phyloP scores from a whole-genome alignment of 1,284 basidiomycete genomes.

The Ceratobasidium sp. region DNA sequence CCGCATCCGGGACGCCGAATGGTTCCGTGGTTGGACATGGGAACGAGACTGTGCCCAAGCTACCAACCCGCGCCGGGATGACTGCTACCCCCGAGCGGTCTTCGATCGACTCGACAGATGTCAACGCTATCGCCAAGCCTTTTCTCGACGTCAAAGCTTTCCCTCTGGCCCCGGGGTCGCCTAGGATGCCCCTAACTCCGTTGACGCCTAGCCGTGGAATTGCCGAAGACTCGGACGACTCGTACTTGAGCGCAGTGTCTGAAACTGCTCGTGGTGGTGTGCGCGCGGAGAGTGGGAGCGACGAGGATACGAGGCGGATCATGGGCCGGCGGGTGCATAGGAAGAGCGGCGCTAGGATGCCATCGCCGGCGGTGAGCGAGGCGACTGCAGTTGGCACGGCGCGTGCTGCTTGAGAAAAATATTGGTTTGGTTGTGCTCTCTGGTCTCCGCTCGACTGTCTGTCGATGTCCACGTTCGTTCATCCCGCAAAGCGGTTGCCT shows the following conservation, averaged over 20 bases:
- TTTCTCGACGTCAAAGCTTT: constrained; percentile 9
- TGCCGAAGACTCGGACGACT: constrained; percentile 45
- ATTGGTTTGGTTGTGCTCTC: not conserved
- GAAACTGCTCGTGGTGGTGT: constrained; percentile 22
- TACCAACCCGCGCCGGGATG: constrained; percentile 4
- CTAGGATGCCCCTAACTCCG: constrained; percentile 7
- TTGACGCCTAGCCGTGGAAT: constrained; percentile 34
- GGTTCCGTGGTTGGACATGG: constrained; percentile 5
- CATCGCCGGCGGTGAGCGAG: constrained; percentile 40
- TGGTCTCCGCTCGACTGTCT: not conserved
- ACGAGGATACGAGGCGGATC: constrained; percentile 8
- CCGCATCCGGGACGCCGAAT: constrained; percentile 4
- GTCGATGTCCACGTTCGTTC: constrained; percentile 19
- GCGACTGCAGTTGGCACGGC: constrained; percentile 29
- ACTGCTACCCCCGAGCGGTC: constrained; percentile 26
- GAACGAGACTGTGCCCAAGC: constrained; percentile 10
- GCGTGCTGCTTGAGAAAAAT: constrained; percentile 14
- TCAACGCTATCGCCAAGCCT: constrained; percentile 18
- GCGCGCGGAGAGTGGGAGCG: constrained; percentile 13
- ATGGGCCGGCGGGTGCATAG: not conserved
- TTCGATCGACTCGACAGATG: not conserved
- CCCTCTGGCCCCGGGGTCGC: constrained; percentile 1
- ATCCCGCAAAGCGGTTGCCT: constrained; percentile 11
- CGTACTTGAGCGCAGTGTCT: constrained; percentile 46
- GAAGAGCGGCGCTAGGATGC: not conserved